A percentile compares a stretch with the other conserved stretches of the same genome.
Conservation (phyloP, 2,329 filamentous ascomycete genomes). For the Alternaria burnsii region DNA sequence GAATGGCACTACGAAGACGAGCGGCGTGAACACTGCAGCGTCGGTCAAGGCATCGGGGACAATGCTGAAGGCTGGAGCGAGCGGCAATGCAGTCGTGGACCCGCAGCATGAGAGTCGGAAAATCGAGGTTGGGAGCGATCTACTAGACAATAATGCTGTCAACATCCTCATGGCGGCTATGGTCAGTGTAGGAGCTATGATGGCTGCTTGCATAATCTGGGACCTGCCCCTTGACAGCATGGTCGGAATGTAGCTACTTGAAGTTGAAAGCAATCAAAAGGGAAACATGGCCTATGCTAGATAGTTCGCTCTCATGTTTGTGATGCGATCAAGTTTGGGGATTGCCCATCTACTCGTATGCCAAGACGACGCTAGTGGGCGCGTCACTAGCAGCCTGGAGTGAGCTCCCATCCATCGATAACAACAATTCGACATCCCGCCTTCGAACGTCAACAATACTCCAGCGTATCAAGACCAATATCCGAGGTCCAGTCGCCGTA, state of each 20-base stretch:
- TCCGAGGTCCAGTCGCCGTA: not conserved
- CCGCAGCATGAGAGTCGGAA: slow-evolving; percentile 58
- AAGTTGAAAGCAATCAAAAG: not conserved
- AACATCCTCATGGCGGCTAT: slow-evolving; percentile 88
- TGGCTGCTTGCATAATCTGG: slow-evolving; percentile 44
- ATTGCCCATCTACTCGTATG: slow-evolving; percentile 10
- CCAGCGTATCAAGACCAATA: not conserved
- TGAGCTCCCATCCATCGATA: slow-evolving; percentile 10
- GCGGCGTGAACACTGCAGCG: slow-evolving; percentile 29
- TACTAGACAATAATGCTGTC: slow-evolving; percentile 94
- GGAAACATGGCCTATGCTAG: not conserved
- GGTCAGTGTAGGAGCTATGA: slow-evolving; percentile 83
- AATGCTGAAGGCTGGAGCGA: slow-evolving; percentile 41
- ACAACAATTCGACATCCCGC: slow-evolving; percentile 18
- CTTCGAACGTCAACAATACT: slow-evolving; percentile 7
- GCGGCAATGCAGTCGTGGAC: slow-evolving; percentile 39
- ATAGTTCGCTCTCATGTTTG: not conserved
- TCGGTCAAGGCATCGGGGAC: slow-evolving; percentile 41
- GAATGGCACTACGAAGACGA: slow-evolving; percentile 47
- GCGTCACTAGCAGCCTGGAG: slow-evolving; percentile 41
- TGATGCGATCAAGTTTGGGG: not conserved
- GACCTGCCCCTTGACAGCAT: slow-evolving; percentile 41
- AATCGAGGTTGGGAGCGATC: slow-evolving; percentile 71
- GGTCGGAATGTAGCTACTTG: slow-evolving; percentile 18
- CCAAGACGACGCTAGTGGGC: slow-evolving; percentile 42